Evolutionary conservation across 352 stramenopile species (phyloP).

Genomic region (Phytophthora agathidicida): DNA sequence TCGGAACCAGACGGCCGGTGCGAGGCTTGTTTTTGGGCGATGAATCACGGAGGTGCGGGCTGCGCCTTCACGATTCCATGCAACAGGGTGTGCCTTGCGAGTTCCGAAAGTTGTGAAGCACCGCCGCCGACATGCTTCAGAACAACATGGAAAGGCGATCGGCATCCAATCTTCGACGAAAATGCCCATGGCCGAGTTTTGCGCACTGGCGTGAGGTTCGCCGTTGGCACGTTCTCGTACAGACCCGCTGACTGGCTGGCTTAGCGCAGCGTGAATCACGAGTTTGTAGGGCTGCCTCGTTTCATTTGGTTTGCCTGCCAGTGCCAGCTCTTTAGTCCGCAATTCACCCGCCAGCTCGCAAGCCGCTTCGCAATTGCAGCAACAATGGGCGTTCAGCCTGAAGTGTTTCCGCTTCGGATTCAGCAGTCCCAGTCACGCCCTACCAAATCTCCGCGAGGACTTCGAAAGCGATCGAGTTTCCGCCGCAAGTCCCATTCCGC

Average conservation of each 20-base stretch:
- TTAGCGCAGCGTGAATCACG: too few relatives aligned
- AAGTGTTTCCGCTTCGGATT: slow-evolving; percentile 20
- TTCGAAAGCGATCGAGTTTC: slow-evolving; percentile 26
- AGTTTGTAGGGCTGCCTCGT: slow-evolving; percentile 23
- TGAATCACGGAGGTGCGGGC: slow-evolving; percentile 5
- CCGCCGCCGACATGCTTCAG: slow-evolving; percentile 9
- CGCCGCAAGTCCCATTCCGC: slow-evolving; percentile 19
- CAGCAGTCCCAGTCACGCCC: slow-evolving; percentile 16
- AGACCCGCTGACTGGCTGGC: too few relatives aligned
- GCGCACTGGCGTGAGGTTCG: slow-evolving; percentile 13
- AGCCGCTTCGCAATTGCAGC: not conserved
- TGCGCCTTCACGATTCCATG: slow-evolving; percentile 6
- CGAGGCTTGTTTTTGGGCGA: slow-evolving; percentile 2
- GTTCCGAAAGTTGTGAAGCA: not conserved
- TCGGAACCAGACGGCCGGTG: slow-evolving; percentile 4
- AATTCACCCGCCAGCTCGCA: slow-evolving; percentile 15
- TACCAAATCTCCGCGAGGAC: slow-evolving; percentile 20
- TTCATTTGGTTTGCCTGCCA: slow-evolving; percentile 15
- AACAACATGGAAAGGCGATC: slow-evolving; percentile 19
- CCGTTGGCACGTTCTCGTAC: too few relatives aligned
- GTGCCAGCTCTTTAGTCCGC: slow-evolving; percentile 18
- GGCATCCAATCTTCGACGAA: slow-evolving; percentile 28
- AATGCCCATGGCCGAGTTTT: slow-evolving; percentile 10
- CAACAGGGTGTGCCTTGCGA: not conserved
- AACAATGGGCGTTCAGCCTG: slow-evolving; percentile 30